Evolutionary conservation across 371 early-diverging fungal genomes (phyloP), one percentile per base, ranked within the genome.

Genomic region (Capillidium rhysosporum): DNA sequence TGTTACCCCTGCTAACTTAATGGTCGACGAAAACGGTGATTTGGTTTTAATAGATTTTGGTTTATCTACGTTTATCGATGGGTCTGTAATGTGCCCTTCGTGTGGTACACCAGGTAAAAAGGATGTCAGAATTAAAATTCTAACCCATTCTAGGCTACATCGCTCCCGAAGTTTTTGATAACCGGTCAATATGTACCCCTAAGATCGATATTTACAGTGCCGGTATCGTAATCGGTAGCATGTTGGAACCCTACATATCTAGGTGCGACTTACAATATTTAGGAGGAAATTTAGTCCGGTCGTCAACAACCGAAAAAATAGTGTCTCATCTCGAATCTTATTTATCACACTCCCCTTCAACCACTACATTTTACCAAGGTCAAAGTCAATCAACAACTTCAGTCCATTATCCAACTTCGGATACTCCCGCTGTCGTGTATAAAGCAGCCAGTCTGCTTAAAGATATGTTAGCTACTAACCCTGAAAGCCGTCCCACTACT

Each of bases 21-120:
- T 78, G 76, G 62, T 68, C 46, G 77, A 78, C 57, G 66, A 69
- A 39, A 46, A 63, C 31, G 69, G 64, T 56, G 65, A 74, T 45
- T 57, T 78, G 18, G 69, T 73, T 52, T 62, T 82, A 49, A 82
- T 82, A 18, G 80, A 80, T 61, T 79, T 77, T 65, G 82, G 82
- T 12, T 69, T 80, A 34, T 71, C 77, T 26, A 59, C 40, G 4
- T 24, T 40, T 2, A 20, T 39, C 26, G n/a, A 52, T 12, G 40
- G 26, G 25, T 20, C 12, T 5, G 12, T 21, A 3, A 5, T n/a
- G 10, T 52, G 40, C 26, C 52, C 38, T 8, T 23, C 41, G n/a
- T 26, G 39, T 40, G 39, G 52, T 28, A 39, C 39, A 2, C 52
- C 52, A 43, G 52, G 41, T 40, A 40, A 24, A 4, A n/a, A 18